These are phyloP conservation scores for Capsicum chinense DNA, from an alignment of 257 asterid genomes.

Conservation along the genomic window DNA sequence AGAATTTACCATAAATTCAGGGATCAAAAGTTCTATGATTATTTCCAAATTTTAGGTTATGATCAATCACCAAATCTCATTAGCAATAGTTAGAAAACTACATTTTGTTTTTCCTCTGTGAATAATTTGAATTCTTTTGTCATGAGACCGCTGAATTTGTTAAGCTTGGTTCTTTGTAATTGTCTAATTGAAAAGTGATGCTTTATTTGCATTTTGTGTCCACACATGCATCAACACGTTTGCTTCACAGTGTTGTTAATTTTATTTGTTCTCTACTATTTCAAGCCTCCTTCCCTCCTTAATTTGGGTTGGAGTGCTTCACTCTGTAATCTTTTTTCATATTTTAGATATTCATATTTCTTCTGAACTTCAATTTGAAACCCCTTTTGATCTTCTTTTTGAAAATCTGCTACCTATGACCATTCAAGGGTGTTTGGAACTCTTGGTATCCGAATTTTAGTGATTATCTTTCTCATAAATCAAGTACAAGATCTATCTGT, in stretches of 20 bases:
- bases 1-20: neutral
- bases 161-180: neutral
- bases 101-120: neutral
- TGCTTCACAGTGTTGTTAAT: neutral
- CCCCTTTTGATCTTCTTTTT: neutral
- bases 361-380: constrained; percentile 19
- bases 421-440: neutral
- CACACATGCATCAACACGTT: neutral
- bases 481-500: neutral
- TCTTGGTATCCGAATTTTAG: neutral
- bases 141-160: neutral
- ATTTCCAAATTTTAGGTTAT: neutral
- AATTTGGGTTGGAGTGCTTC: neutral
- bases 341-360: neutral
- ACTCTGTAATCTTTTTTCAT: neutral
- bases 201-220: constrained; percentile 22
- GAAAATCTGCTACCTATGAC: constrained; percentile 18
- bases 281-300: neutral
- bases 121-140: constrained; percentile 21
- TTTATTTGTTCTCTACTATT: constrained; percentile 6
- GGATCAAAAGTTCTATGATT: neutral
- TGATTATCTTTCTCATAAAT: neutral
- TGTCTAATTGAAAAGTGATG: neutral
- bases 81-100: neutral
- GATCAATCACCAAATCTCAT: neutral